These are phyloP conservation scores for Sphagnum magellanicum DNA, from an alignment of 228 moss, liverwort and hornwort species.

Conservation along the genomic window DNA sequence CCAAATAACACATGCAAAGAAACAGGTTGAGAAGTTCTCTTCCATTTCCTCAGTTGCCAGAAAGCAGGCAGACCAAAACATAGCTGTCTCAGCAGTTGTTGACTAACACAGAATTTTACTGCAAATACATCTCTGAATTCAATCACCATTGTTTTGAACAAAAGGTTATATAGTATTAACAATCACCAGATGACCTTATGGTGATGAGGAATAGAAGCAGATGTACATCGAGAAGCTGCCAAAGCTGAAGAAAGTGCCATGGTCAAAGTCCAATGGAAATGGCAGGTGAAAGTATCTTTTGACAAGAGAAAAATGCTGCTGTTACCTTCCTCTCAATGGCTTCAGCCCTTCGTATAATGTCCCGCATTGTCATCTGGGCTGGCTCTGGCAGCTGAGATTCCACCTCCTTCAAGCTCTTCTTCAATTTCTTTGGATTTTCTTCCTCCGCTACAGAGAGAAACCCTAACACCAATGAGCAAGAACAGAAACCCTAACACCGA, in stretches of 20 bases:
- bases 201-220: not conserved
- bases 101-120: too few relatives aligned
- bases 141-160: too few relatives aligned
- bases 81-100: too few relatives aligned
- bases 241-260: not conserved
- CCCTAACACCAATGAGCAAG: too few relatives aligned
- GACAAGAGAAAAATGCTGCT: not conserved
- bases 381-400: conserved; percentile 49
- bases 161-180: not conserved
- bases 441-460: conserved; percentile 14
- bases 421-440: conserved; percentile 28
- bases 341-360: conserved; percentile 57
- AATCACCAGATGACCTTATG: not conserved
- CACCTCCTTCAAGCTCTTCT: conserved; percentile 35
- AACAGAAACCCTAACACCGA: too few relatives aligned
- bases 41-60: not conserved
- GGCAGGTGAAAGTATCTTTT: not conserved
- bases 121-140: too few relatives aligned
- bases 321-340: conserved; percentile 55
- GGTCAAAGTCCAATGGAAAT: not conserved
- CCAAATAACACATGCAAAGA: not conserved
- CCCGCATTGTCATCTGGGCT: conserved; percentile 50
- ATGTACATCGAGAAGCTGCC: not conserved
- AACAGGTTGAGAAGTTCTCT: not conserved
- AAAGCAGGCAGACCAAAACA: not conserved